A percentile compares a stretch with the other conserved stretches of the same genome.
phyloP scores from a whole-genome alignment of 495 filamentous ascomycete species.

The Penicillium lividum region DNA sequence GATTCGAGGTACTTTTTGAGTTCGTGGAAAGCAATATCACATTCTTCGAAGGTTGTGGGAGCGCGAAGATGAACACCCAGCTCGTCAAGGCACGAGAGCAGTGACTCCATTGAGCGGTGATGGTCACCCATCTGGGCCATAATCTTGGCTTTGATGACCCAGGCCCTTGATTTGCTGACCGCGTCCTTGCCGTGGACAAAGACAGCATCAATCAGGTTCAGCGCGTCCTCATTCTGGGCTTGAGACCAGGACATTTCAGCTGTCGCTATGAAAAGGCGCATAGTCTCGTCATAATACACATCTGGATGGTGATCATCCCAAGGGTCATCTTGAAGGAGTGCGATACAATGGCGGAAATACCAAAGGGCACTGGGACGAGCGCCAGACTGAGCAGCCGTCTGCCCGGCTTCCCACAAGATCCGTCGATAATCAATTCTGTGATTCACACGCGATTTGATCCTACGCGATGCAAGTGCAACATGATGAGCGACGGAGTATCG shows the following conservation, averaged over 20 bases:
- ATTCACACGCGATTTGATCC: slow-evolving; percentile 64
- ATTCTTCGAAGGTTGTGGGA: slow-evolving; percentile 69
- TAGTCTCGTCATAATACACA: slow-evolving; percentile 80
- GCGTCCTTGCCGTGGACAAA: slow-evolving; percentile 64
- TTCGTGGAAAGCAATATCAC: slow-evolving; percentile 68
- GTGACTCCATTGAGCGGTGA: slow-evolving; percentile 61
- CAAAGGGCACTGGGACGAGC: slow-evolving; percentile 75
- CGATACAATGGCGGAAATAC: slow-evolving; percentile 73
- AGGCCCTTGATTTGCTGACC: slow-evolving; percentile 75
- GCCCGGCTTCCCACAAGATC: slow-evolving; percentile 73
- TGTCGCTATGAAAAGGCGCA: slow-evolving; percentile 69
- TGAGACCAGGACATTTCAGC: slow-evolving; percentile 83
- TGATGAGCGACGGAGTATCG: slow-evolving; percentile 74
- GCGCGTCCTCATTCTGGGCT: slow-evolving; percentile 63
- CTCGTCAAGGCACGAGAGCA: slow-evolving; percentile 67
- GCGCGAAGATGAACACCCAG: slow-evolving; percentile 64
- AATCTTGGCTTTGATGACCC: slow-evolving; percentile 75
- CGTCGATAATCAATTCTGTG: slow-evolving; percentile 66
- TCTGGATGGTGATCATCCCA: slow-evolving; percentile 74
- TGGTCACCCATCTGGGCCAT: slow-evolving; percentile 72
- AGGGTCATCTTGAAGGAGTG: slow-evolving; percentile 73
- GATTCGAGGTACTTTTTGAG: slow-evolving; percentile 59
- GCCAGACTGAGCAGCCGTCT: slow-evolving; percentile 73
- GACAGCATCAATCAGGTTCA: slow-evolving; percentile 61
- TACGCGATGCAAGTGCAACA: slow-evolving; percentile 68